phyloP scores from a whole-genome alignment of 305 asterid genomes.

The Rubia balearica region DNA sequence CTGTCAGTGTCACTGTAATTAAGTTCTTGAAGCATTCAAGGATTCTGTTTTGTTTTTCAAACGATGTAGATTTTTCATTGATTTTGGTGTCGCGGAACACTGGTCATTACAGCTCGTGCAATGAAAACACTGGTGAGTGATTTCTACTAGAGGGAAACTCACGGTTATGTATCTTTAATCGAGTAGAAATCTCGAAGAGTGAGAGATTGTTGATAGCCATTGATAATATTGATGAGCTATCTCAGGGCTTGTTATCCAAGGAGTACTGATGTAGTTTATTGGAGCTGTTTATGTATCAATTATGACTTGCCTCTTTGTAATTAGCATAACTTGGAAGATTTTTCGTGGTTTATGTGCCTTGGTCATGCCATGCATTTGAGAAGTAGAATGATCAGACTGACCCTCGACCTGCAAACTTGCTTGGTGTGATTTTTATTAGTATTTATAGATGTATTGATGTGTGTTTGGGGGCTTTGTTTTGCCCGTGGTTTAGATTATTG shows the following conservation, averaged over 20 bases:
- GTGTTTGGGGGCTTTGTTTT: background rate
- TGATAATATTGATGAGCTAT: background rate
- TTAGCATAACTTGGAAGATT: no score
- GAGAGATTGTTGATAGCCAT: background rate
- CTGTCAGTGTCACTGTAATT: no score
- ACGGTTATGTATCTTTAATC: no score
- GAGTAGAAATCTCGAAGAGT: background rate
- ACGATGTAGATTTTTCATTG: no score
- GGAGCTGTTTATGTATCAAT: background rate
- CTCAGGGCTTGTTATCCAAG: background rate
- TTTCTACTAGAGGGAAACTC: no score
- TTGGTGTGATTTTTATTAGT: no score
- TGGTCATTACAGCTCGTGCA: no score
- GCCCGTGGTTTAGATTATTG: conserved; percentile 56
- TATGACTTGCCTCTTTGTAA: background rate
- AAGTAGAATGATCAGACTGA: background rate
- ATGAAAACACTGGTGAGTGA: no score
- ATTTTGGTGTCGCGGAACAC: no score
- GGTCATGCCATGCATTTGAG: background rate
- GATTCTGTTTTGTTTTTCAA: no score
- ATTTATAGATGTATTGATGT: background rate
- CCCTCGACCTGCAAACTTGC: background rate
- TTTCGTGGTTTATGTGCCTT: background rate
- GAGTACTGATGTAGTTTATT: background rate
- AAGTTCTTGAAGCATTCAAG: no score